These are phyloP conservation scores for Pseudomassariella vexata DNA, from an alignment of 2,329 filamentous ascomycete species.

Conservation along the genomic window DNA sequence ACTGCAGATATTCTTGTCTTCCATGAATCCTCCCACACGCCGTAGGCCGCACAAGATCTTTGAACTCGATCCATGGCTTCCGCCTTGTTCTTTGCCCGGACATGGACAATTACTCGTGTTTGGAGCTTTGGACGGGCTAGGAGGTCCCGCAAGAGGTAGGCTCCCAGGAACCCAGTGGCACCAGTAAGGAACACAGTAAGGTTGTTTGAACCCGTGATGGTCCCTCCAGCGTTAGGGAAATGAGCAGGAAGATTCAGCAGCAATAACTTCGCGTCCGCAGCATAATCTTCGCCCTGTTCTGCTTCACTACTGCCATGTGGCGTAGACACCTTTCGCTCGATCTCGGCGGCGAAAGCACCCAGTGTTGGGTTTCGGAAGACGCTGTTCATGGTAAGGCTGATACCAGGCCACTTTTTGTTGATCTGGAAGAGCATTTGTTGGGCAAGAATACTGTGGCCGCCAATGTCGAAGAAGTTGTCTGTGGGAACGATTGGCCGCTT, in stretches of 20 bases:
- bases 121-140: slow-evolving; percentile 52
- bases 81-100: slow-evolving; percentile 60
- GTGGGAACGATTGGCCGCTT: slow-evolving; percentile 59
- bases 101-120: slow-evolving; percentile 66
- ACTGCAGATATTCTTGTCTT: slow-evolving; percentile 58
- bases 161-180: slow-evolving; percentile 83
- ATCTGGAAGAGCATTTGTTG: slow-evolving; percentile 75
- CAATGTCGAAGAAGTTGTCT: slow-evolving; percentile 70
- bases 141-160: slow-evolving; percentile 72
- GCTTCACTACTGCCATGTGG: slow-evolving; percentile 17
- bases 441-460: slow-evolving; percentile 75
- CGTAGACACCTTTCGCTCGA: slow-evolving; percentile 34
- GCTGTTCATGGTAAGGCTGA: slow-evolving; percentile 57
- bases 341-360: slow-evolving; percentile 40
- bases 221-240: slow-evolving; percentile 25
- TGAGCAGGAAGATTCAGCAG: slow-evolving; percentile 32
- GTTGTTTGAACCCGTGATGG: slow-evolving; percentile 7
- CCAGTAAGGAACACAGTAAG: slow-evolving; percentile 76
- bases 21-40: slow-evolving; percentile 73
- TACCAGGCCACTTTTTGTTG: slow-evolving; percentile 34
- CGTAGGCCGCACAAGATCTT: slow-evolving; percentile 67
- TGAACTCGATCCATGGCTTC: slow-evolving; percentile 60
- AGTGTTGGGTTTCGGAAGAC: slow-evolving; percentile 61
- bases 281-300: slow-evolving; percentile 29
- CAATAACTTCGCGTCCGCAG: slow-evolving; percentile 44